A percentile compares a stretch with the other conserved stretches of the same genome.
These are phyloP conservation scores for Metschnikowia continentalis DNA, from an alignment of 805 yeast genomes.

Conservation along the genomic window DNA sequence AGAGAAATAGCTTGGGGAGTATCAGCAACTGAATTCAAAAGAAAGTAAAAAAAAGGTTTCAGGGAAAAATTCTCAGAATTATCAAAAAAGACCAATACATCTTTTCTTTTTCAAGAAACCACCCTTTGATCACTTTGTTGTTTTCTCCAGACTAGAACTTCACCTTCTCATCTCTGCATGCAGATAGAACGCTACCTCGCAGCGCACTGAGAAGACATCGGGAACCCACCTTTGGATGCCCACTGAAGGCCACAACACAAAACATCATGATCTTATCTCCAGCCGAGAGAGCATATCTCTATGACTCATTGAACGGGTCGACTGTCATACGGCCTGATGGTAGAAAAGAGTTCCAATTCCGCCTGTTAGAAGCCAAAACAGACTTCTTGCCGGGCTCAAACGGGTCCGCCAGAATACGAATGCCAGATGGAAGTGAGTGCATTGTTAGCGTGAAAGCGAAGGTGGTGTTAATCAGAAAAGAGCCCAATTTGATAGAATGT, in stretches of 20 bases:
- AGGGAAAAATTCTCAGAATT: no score
- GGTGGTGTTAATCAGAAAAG: constrained; percentile 49
- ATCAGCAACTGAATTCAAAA: not conserved
- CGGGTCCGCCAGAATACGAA: constrained; percentile 85
- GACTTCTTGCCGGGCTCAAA: constrained; percentile 82
- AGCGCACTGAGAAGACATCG: constrained; percentile 3
- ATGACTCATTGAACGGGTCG: constrained; percentile 57
- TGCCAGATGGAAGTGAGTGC: constrained; percentile 90
- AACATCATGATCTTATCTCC: constrained; percentile 60
- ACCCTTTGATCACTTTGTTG: not conserved
- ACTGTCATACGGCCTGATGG: constrained; percentile 86
- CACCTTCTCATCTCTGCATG: constrained; percentile 2
- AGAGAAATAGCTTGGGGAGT: not conserved
- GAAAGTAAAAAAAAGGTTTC: not conserved
- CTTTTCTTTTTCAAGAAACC: no score
- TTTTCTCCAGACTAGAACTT: not conserved
- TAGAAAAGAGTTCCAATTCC: constrained; percentile 64
- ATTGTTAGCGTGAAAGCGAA: constrained; percentile 86
- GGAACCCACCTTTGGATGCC: not conserved
- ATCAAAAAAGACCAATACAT: no score
- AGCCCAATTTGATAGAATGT: constrained; percentile 56
- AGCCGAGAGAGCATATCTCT: constrained; percentile 71
- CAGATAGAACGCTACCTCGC: not conserved
- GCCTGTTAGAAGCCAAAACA: constrained; percentile 81
- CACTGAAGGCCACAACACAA: not conserved